These are phyloP conservation scores for Amauroascus niger DNA, from an alignment of 2,329 filamentous ascomycete genomes.

Conservation along the genomic window DNA sequence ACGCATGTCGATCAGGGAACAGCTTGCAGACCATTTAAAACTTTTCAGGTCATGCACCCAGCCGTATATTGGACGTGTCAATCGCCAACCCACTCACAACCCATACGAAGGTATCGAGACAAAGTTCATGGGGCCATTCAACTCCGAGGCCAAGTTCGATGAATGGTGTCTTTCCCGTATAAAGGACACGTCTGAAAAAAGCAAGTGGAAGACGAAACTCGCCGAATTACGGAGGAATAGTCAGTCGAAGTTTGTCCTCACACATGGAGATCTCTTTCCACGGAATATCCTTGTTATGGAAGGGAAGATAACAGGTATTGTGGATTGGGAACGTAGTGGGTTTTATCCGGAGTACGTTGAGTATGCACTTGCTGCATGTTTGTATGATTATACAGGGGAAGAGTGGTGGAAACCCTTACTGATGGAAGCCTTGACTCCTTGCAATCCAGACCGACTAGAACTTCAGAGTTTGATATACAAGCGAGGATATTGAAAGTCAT, in stretches of 20 bases:
- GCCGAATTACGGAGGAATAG: background rate
- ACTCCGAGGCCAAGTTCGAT: constrained; percentile 17
- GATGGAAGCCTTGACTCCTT: constrained; percentile 5
- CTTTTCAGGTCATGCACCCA: constrained; percentile 17
- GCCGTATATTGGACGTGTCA: constrained; percentile 18
- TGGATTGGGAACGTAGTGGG: constrained; percentile 21
- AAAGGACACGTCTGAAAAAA: background rate
- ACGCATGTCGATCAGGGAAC: constrained; percentile 2
- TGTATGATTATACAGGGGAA: background rate
- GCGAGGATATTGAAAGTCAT: constrained; percentile 6
- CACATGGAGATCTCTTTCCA: constrained; percentile 18
- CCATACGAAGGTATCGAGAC: constrained; percentile 12
- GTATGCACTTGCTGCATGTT: no score
- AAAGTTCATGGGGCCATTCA: constrained; percentile 16
- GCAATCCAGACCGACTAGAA: constrained; percentile 4
- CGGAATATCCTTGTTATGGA: constrained; percentile 18
- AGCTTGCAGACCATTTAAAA: constrained; percentile 7
- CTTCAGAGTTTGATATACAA: constrained; percentile 7
- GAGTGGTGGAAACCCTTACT: constrained; percentile 7
- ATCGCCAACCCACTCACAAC: constrained; percentile 12
- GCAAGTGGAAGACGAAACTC: background rate
- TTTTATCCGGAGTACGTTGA: constrained; percentile 17
- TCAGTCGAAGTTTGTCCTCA: constrained; percentile 6
- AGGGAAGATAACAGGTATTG: constrained; percentile 18
- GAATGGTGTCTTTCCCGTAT: constrained; percentile 7